Evolutionary conservation across 805 yeast species (phyloP).

Genomic region (Metschnikowia amazonensis): DNA sequence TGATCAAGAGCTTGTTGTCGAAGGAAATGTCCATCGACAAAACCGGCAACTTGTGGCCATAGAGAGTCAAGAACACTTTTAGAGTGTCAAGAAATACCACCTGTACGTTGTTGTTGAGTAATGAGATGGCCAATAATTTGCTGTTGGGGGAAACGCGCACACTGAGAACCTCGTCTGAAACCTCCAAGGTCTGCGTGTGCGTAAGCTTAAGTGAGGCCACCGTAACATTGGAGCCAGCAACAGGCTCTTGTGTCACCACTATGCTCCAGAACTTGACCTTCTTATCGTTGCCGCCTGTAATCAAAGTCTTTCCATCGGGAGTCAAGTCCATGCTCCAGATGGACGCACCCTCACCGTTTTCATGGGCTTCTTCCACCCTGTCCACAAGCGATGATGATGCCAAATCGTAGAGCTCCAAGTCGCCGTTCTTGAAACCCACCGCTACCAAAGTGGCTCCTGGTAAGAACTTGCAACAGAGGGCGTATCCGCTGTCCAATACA

Average conservation of each 20-base stretch:
- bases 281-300: conserved; percentile 95
- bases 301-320: conserved; percentile 76
- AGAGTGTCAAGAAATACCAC: conserved; percentile 84
- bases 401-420: conserved; percentile 77
- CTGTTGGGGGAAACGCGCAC: conserved; percentile 79
- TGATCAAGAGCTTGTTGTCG: conserved; percentile 83
- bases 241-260: conserved; percentile 57
- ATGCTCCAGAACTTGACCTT: conserved; percentile 87
- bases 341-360: conserved; percentile 41
- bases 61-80: conserved; percentile 82
- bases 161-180: conserved; percentile 79
- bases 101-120: conserved; percentile 92
- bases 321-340: conserved; percentile 89
- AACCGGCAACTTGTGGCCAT: conserved; percentile 96
- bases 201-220: conserved; percentile 54
- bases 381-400: conserved; percentile 75
- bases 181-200: conserved; percentile 78
- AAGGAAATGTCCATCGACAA: conserved; percentile 84
- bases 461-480: conserved; percentile 71
- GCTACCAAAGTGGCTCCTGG: conserved; percentile 91
- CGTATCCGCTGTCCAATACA: conserved; percentile 70
- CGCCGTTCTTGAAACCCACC: conserved; percentile 86
- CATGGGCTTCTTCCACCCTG: conserved; percentile 65
- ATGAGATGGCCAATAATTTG: conserved; percentile 73
- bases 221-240: conserved; percentile 61